Evolutionary conservation across 2,329 filamentous ascomycete species (phyloP), one percentile per base, ranked within the genome.

Genomic region (Paraphaeosphaeria sporulosa): DNA sequence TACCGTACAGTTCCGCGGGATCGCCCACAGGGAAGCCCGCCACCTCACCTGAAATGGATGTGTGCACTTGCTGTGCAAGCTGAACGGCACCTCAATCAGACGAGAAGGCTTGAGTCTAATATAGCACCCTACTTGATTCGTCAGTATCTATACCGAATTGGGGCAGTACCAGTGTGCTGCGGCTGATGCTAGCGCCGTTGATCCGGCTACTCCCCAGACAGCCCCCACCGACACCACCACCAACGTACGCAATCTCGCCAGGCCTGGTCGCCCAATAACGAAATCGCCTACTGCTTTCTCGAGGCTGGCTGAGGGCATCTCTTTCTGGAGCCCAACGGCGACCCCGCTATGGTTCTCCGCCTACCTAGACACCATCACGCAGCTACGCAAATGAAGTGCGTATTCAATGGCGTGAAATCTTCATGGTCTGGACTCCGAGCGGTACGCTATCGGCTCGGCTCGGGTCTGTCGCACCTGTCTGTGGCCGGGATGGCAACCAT

Each of bases 391-490:
- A 55, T 47, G 52, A 47, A 47, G 42, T 34, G 15, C 19, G n/a
- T 23, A 32, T 23, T 15, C 13, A 6, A 47, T 47, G 42, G 27
- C 38, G 17, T 53, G 50, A 53, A 53, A 7, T 19, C 50, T 42
- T 13, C 15, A 53, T 5, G 2, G 23, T 9, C 13, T 30, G 50
- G n/a, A 6, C 6, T 10, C 25, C 7, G 46, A 23, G n/a, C 8
- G 50, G 50, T n/a, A 32, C 15, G 2, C 38, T 17, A n/a, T 55
- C 52, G 42, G 52, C 52, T 55, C 40, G 40, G n/a, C 23, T 42
- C 42, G 52, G 8, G 13, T 15, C 5, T n/a, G 1, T 34, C 7
- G 4, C 5, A 42, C 4, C 10, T 36, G 30, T 23, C 27, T 12
- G 30, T 25, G 43, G 21, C 17, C 12, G 36, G 19, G 25, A 47